Evolutionary conservation across 805 yeast genomes (phyloP).

Genomic region (Hagleromyces aurorensis): DNA sequence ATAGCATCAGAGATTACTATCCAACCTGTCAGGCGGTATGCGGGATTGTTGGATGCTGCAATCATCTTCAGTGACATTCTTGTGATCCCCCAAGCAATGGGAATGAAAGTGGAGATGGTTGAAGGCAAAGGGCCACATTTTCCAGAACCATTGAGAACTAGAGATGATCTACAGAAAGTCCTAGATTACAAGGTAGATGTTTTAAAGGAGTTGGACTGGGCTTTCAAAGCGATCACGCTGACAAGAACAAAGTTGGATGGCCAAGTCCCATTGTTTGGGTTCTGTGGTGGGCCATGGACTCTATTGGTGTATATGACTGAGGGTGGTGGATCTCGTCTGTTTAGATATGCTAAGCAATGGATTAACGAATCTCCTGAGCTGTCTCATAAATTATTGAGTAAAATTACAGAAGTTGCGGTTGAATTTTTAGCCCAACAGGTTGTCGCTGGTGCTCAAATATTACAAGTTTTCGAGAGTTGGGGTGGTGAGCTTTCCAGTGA

Average conservation of each 20-base stretch:
- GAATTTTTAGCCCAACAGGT: constrained; percentile 94
- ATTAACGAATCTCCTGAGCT: constrained; percentile 70
- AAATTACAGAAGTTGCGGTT: constrained; percentile 77
- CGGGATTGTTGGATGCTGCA: constrained; percentile 91
- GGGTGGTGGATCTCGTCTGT: constrained; percentile 92
- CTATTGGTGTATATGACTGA: constrained; percentile 93
- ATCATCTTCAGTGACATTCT: constrained; percentile 92
- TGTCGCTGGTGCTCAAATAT: constrained; percentile 95
- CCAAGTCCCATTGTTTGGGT: constrained; percentile 88
- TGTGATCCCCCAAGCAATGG: constrained; percentile 97
- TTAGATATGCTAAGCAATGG: constrained; percentile 89
- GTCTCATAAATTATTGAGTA: constrained; percentile 62
- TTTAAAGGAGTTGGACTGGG: constrained; percentile 79
- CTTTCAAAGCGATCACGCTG: constrained; percentile 82
- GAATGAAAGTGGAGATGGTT: constrained; percentile 87
- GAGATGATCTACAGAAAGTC: constrained; percentile 51
- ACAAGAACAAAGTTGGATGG: constrained; percentile 85
- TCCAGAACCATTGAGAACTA: constrained; percentile 75
- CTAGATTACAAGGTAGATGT: constrained; percentile 63
- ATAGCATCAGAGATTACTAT: constrained; percentile 90
- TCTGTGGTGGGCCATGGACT: constrained; percentile 98
- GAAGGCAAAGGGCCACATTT: constrained; percentile 94
- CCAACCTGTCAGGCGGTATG: constrained; percentile 87
- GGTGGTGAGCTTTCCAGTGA: constrained; percentile 92
- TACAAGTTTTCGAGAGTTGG: constrained; percentile 96